These are phyloP conservation scores for Massarina eburnea DNA, from an alignment of 2,329 filamentous ascomycete genomes.

Conservation along the genomic window DNA sequence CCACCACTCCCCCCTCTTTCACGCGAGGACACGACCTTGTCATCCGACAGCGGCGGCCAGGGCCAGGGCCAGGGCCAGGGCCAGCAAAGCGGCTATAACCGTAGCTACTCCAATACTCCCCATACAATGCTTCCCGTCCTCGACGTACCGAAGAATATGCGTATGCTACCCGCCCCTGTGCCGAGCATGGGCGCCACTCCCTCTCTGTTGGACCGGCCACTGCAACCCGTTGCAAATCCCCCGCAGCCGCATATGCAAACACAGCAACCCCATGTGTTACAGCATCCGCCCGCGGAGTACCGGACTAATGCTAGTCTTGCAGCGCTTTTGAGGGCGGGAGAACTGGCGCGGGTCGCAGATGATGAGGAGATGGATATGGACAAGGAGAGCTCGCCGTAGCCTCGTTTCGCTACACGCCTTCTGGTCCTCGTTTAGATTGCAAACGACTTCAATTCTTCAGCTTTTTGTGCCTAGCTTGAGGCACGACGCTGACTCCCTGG, in stretches of 20 bases:
- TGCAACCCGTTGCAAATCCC: slow-evolving; percentile 18
- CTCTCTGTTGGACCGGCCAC: slow-evolving; percentile 34
- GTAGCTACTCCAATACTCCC: slow-evolving; percentile 7
- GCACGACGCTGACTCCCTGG: too few relatives aligned
- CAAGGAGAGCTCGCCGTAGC: slow-evolving; percentile 24
- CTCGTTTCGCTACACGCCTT: too few relatives aligned
- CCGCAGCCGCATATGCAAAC: slow-evolving; percentile 14
- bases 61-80: too few relatives aligned
- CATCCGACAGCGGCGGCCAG: slow-evolving; percentile 40
- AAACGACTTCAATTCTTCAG: not conserved
- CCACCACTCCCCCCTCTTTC: slow-evolving; percentile 35
- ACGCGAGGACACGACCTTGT: slow-evolving; percentile 44
- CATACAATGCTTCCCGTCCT: slow-evolving; percentile 19
- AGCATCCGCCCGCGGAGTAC: slow-evolving; percentile 20
- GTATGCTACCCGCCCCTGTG: slow-evolving; percentile 42
- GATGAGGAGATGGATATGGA: slow-evolving; percentile 27
- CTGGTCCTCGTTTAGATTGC: not conserved
- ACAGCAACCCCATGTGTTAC: not conserved
- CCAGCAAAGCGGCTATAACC: slow-evolving; percentile 20
- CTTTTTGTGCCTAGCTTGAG: too few relatives aligned
- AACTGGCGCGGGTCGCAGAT: slow-evolving; percentile 40
- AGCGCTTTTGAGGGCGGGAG: slow-evolving; percentile 41
- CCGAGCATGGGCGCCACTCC: slow-evolving; percentile 29
- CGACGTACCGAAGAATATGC: slow-evolving; percentile 37
- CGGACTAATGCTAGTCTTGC: slow-evolving; percentile 39